Percentiles rank a stretch among this genome's conserved stretches.
These are phyloP conservation scores for Xylaria sp. DNA, from an alignment of 495 filamentous ascomycete genomes.

Conservation along the genomic window DNA sequence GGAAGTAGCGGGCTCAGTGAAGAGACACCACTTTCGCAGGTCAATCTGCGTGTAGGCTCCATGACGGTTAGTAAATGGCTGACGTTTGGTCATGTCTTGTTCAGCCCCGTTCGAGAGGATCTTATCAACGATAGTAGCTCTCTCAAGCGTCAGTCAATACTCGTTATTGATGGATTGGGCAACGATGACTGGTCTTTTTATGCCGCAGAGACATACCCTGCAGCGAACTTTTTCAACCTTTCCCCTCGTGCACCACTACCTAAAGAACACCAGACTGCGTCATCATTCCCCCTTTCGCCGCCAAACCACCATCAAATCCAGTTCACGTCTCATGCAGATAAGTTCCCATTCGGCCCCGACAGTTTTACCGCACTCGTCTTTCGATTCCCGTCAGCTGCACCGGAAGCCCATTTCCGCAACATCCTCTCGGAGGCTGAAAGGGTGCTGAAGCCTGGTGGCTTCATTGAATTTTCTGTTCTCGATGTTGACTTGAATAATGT, in stretches of 20 bases:
- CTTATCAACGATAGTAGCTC: slow-evolving; percentile 58
- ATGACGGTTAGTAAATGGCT: slow-evolving; percentile 79
- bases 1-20: slow-evolving; percentile 52
- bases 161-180: slow-evolving; percentile 88
- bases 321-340: slow-evolving; percentile 67
- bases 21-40: slow-evolving; percentile 69
- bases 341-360: slow-evolving; percentile 86
- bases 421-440: slow-evolving; percentile 88
- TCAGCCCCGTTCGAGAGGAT: slow-evolving; percentile 87
- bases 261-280: slow-evolving; percentile 41
- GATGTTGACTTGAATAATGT: slow-evolving; percentile 90
- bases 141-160: slow-evolving; percentile 67
- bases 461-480: slow-evolving; percentile 84
- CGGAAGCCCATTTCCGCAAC: slow-evolving; percentile 77
- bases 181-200: slow-evolving; percentile 98
- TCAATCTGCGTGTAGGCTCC: slow-evolving; percentile 81
- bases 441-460: slow-evolving; percentile 88
- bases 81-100: slow-evolving; percentile 92
- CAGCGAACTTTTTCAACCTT: slow-evolving; percentile 84
- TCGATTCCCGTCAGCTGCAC: slow-evolving; percentile 80
- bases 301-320: slow-evolving; percentile 87
- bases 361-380: slow-evolving; percentile 88
- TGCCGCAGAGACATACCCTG: slow-evolving; percentile 88
- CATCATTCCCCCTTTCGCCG: slow-evolving; percentile 64
- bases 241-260: slow-evolving; percentile 59